Base-by-base conservation (phyloP, 305 asterid species). In the Ruellia speciosa region DNA sequence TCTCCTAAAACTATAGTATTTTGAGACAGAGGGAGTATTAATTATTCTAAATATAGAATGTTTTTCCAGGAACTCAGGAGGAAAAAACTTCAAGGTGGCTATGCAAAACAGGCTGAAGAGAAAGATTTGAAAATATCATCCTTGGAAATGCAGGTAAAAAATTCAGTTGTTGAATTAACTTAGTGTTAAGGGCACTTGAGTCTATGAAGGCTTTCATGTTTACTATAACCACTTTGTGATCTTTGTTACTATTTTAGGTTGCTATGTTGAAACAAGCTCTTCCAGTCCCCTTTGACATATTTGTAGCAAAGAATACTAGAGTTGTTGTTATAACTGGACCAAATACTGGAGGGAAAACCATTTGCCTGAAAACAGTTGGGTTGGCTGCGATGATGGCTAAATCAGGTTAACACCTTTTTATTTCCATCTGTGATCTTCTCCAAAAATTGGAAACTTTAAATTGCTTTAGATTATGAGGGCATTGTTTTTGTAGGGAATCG, bases 301-400 rank as follows among this genome's bases (percentile, higher is more conserved):
- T 69, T 70, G 75, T 88, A 62, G 70, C 75, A 18, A 71, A 68
- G 62, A 77, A 74, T 68, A 78, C 87, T 53, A 81, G 82, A 66
- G 99, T 88, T 59, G 65, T 88, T 52, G 83, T 88, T 39, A 81
- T 92, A 73, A 88, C 96, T 24, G 97, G 99, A 64, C 99, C 99
- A 31, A 92, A 92, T 70, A 92, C 99, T 50, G 99, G 99, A 56
- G 99, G 99, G 66, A 92, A 92, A 81, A 92, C 99, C 74, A 86
- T 92, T 73, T 81, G 87, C 71, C 80, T 92, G 83, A 92, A 92
- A 81, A 88, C 97, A 56, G 71, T 88, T 70, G 99, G 92, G 60
- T 79, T 92, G 83, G 99, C 99, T 74, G 93, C 87, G 62, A 77
- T 92, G 97, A 92, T 92, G 99, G 99, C 99, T 68, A 92, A 88